Evolutionary conservation across 1,284 basidiomycete genomes (phyloP).

Genomic region (Malassezia furfur): DNA sequence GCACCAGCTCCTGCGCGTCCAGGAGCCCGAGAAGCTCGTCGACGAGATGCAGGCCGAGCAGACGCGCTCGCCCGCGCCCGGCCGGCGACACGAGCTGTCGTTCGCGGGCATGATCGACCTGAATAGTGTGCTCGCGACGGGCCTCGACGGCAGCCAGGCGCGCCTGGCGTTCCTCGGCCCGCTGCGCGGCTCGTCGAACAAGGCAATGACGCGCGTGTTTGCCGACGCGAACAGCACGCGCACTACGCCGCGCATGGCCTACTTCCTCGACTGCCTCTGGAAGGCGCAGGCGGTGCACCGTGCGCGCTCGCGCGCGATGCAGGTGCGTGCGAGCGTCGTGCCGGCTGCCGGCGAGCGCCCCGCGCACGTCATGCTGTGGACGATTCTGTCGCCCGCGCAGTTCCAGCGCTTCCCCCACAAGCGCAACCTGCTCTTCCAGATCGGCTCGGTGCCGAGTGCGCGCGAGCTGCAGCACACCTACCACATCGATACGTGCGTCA

Average conservation of each 20-base stretch:
- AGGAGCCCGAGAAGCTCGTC: slow-evolving; percentile 67
- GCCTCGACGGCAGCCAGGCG: background rate
- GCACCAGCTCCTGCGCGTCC: slow-evolving; percentile 66
- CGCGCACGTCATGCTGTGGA: slow-evolving; percentile 9
- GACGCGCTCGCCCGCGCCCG: background rate
- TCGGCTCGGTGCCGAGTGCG: background rate
- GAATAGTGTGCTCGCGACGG: background rate
- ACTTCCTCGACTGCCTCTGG: slow-evolving; percentile 45
- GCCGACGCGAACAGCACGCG: slow-evolving; percentile 58
- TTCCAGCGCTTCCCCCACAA: slow-evolving; percentile 8
- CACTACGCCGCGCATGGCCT: slow-evolving; percentile 11
- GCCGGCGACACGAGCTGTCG: background rate
- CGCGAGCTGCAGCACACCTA: background rate
- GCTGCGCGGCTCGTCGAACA: slow-evolving; percentile 55
- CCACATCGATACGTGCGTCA: background rate
- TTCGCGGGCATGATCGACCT: slow-evolving; percentile 11
- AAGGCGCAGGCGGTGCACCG: slow-evolving; percentile 40
- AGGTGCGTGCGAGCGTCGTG: slow-evolving; percentile 27
- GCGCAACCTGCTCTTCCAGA: background rate
- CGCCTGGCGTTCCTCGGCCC: background rate
- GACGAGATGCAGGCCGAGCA: slow-evolving; percentile 33
- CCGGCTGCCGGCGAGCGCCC: slow-evolving; percentile 5
- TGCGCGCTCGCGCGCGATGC: slow-evolving; percentile 22
- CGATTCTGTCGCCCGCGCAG: slow-evolving; percentile 9
- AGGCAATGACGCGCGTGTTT: slow-evolving; percentile 61